phyloP scores from a whole-genome alignment of 1,284 basidiomycete species.

The Apiotrichum veenhuisii region DNA sequence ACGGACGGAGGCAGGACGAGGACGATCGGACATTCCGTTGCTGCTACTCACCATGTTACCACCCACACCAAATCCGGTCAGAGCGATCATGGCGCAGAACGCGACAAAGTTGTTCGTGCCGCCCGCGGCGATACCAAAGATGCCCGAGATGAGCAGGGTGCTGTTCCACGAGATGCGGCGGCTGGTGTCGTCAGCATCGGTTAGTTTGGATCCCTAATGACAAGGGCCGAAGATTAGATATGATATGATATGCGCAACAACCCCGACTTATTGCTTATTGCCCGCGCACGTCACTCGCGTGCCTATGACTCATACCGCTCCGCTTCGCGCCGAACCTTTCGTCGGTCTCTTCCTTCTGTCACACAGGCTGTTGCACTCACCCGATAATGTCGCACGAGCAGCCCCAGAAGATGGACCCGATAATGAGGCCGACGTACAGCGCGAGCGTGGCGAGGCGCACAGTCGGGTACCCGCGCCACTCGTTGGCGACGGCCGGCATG shows the following conservation, averaged over 20 bases:
- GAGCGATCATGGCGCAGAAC: slow-evolving; percentile 32
- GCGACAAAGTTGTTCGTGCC: slow-evolving; percentile 56
- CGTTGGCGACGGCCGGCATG: slow-evolving; percentile 52
- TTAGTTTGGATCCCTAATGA: no score
- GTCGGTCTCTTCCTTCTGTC: no score
- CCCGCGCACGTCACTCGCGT: no score
- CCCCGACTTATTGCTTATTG: no score
- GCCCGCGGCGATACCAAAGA: slow-evolving; percentile 61
- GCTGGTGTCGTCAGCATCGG: slow-evolving; percentile 30
- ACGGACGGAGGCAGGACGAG: no score
- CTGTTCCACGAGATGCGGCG: slow-evolving; percentile 59
- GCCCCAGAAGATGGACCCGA: slow-evolving; percentile 59
- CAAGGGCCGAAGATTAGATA: no score
- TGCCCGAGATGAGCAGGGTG: slow-evolving; percentile 59
- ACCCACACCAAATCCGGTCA: slow-evolving; percentile 59
- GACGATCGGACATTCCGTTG: no score
- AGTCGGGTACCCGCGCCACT: background rate
- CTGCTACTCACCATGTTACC: no score
- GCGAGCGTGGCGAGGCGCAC: slow-evolving; percentile 53
- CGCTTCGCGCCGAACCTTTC: no score
- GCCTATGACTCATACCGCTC: no score
- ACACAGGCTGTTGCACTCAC: slow-evolving; percentile 13
- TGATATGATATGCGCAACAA: no score
- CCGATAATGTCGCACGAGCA: slow-evolving; percentile 49
- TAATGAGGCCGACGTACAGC: slow-evolving; percentile 58